A percentile compares a stretch with the other conserved stretches of the same genome.
These are phyloP conservation scores for Penicillium daleae DNA, from an alignment of 495 filamentous ascomycete genomes.

Conservation along the genomic window DNA sequence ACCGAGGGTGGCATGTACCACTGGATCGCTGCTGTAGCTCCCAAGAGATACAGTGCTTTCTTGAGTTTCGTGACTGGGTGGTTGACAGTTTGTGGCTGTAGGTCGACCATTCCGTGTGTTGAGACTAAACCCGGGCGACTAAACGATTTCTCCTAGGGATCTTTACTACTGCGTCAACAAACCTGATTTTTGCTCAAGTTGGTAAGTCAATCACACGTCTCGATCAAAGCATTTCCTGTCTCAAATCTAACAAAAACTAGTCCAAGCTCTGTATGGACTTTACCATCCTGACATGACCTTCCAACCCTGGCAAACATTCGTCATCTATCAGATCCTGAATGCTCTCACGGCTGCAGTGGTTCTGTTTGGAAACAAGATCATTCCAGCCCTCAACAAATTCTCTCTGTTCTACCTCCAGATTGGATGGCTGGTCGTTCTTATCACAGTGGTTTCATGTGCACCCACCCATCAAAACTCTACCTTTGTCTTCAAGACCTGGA, in stretches of 20 bases:
- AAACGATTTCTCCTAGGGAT: not conserved
- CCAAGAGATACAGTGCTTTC: not conserved
- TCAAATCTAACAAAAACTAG: slow-evolving; percentile 1
- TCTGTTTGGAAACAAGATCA: slow-evolving; percentile 7
- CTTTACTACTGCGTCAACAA: slow-evolving; percentile 9
- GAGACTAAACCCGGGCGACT: not conserved
- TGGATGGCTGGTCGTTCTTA: not conserved
- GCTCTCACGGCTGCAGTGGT: slow-evolving; percentile 2
- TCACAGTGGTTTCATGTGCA: slow-evolving; percentile 9
- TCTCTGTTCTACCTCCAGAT: slow-evolving; percentile 6
- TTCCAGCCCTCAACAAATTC: slow-evolving; percentile 7
- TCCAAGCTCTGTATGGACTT: slow-evolving; percentile 8
- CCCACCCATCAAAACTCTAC: not conserved
- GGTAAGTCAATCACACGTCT: not conserved
- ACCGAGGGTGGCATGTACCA: slow-evolving; percentile 13
- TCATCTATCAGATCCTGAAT: slow-evolving; percentile 9
- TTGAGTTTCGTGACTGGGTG: slow-evolving; percentile 7
- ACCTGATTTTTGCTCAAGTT: slow-evolving; percentile 6
- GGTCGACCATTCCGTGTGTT: not conserved
- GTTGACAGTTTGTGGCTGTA: slow-evolving; percentile 8
- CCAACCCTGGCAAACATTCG: not conserved
- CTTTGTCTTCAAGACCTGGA: slow-evolving; percentile 11
- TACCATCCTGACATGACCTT: not conserved
- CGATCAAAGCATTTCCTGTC: not conserved
- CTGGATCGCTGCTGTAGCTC: slow-evolving; percentile 6